These are phyloP conservation scores for Zychaea mexicana DNA, from an alignment of 371 early-diverging fungal species.

Conservation along the genomic window DNA sequence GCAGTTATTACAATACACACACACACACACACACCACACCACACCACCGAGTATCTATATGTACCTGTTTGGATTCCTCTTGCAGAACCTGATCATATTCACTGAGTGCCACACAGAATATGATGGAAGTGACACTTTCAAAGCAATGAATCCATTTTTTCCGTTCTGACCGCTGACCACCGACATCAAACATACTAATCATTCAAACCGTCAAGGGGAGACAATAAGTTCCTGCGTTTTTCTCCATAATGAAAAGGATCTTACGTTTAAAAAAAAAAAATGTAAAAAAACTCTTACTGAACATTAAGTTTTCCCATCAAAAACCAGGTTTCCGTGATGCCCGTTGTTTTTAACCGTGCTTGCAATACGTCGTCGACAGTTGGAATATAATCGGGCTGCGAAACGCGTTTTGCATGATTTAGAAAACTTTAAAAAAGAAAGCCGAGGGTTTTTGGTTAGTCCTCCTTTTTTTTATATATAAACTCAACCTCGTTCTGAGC, in stretches of 20 bases:
- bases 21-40: too few relatives aligned
- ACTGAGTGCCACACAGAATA: slow-evolving; percentile 69
- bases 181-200: slow-evolving; percentile 70
- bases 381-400: slow-evolving; percentile 58
- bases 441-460: background rate
- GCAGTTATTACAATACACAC: background rate
- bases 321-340: slow-evolving; percentile 71
- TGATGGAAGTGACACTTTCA: slow-evolving; percentile 74
- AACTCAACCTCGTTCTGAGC: too few relatives aligned
- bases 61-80: slow-evolving; percentile 66
- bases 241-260: too few relatives aligned
- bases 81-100: slow-evolving; percentile 75
- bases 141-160: slow-evolving; percentile 95
- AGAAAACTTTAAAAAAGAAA: slow-evolving; percentile 44
- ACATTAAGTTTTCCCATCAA: slow-evolving; percentile 55
- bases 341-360: slow-evolving; percentile 80
- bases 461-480: too few relatives aligned
- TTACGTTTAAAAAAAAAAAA: background rate
- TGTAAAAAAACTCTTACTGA: too few relatives aligned
- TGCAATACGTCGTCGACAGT: slow-evolving; percentile 71
- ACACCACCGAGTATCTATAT: background rate
- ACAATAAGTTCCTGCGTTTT: too few relatives aligned
- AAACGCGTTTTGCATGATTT: slow-evolving; percentile 50
- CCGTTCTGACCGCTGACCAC: slow-evolving; percentile 79
- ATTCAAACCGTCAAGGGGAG: too few relatives aligned